Evolutionary conservation across 345 rosid genomes (phyloP).

Genomic region (Dipteronia sinensis): DNA sequence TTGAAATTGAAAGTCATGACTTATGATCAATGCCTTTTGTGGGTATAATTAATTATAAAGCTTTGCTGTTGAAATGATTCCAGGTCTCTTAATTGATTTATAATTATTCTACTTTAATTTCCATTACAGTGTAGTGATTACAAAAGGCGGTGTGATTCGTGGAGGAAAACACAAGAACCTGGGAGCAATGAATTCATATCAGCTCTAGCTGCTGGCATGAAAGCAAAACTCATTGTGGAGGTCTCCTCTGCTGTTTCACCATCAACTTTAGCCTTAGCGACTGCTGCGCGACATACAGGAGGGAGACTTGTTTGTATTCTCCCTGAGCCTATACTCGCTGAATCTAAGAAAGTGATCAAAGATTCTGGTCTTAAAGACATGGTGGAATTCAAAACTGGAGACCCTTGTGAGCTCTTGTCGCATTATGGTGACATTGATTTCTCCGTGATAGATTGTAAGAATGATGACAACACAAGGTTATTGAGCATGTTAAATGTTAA

Average conservation of each 20-base stretch:
- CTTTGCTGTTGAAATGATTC: too few relatives aligned
- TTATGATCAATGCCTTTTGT: too few relatives aligned
- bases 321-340: conserved; percentile 36
- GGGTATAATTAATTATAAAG: too few relatives aligned
- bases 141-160: conserved; percentile 19
- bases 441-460: conserved; percentile 45
- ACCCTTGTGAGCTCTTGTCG: conserved; percentile 37
- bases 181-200: conserved; percentile 54
- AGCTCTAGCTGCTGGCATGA: conserved; percentile 53
- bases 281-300: conserved; percentile 51
- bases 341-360: conserved; percentile 32
- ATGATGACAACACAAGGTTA: conserved; percentile 30
- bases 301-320: conserved; percentile 49
- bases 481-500: conserved; percentile 39
- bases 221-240: conserved; percentile 51
- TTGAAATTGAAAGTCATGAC: too few relatives aligned
- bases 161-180: conserved; percentile 31
- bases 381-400: conserved; percentile 45
- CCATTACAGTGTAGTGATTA: conserved; percentile 30
- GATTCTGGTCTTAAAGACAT: conserved; percentile 42
- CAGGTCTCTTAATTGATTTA: neutral
- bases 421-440: conserved; percentile 42
- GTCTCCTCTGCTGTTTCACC: conserved; percentile 38
- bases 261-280: conserved; percentile 50
- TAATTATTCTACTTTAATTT: neutral